A percentile compares a stretch with the other conserved stretches of the same genome.
Conservation (phyloP, 495 filamentous ascomycete species). For the Gamarada debralockiae region DNA sequence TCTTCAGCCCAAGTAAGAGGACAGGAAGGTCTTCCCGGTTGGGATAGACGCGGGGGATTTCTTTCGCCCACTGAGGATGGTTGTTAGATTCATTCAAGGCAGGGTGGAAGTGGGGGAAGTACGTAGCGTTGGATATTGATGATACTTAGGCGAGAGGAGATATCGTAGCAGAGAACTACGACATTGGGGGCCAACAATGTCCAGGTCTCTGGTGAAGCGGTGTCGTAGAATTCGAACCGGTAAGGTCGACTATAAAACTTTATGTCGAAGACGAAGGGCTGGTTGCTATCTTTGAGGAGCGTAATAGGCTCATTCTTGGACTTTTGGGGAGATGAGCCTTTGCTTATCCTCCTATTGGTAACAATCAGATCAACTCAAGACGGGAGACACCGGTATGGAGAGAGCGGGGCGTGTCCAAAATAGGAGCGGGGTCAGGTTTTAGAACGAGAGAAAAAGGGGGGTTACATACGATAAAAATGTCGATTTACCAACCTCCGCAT, state of each 20-base stretch:
- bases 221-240: slow-evolving; percentile 77
- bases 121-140: slow-evolving; percentile 57
- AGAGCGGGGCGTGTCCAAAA: background rate
- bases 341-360: slow-evolving; percentile 41
- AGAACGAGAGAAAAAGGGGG: slow-evolving; percentile 1
- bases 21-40: slow-evolving; percentile 58
- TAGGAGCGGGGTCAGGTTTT: background rate
- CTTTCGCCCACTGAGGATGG: slow-evolving; percentile 58
- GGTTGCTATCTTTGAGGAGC: slow-evolving; percentile 69
- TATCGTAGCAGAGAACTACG: slow-evolving; percentile 77
- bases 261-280: slow-evolving; percentile 81
- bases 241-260: slow-evolving; percentile 63
- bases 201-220: slow-evolving; percentile 71
- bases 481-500: slow-evolving; percentile 77
- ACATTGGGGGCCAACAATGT: slow-evolving; percentile 66
- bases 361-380: slow-evolving; percentile 7
- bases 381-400: slow-evolving; percentile 13
- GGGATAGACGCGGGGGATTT: slow-evolving; percentile 60
- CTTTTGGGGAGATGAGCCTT: slow-evolving; percentile 35
- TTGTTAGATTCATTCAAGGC: slow-evolving; percentile 4
- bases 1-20: slow-evolving; percentile 76
- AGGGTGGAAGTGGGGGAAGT: slow-evolving; percentile 11
- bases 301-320: slow-evolving; percentile 34
- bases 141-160: slow-evolving; percentile 62
- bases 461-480: slow-evolving; percentile 80